Conservation (phyloP, 768 basidiomycete genomes). For the Melanogaster broomeanus region DNA sequence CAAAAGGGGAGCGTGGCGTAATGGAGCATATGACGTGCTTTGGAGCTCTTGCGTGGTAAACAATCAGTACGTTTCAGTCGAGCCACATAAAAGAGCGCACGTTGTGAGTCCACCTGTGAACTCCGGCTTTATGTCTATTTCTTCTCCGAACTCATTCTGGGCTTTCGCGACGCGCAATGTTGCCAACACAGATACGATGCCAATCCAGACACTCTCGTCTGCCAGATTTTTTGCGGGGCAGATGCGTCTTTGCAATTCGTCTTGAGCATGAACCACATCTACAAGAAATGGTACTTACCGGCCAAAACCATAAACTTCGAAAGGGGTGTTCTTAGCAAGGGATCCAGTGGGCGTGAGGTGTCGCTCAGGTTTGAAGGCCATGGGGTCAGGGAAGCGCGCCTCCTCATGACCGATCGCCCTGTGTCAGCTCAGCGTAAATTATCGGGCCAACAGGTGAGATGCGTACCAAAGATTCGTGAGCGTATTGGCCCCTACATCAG, state of each 20-base stretch:
- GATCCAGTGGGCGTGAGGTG: slow-evolving; percentile 38
- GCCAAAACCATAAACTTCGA: slow-evolving; percentile 23
- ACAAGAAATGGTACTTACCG: slow-evolving; percentile 15
- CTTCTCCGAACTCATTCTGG: slow-evolving; percentile 29
- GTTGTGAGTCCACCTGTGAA: slow-evolving; percentile 24
- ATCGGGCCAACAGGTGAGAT: neutral
- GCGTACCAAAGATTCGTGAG: slow-evolving; percentile 28
- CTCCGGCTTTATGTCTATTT: slow-evolving; percentile 24
- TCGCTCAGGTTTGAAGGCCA: slow-evolving; percentile 55
- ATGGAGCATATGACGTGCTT: slow-evolving; percentile 28
- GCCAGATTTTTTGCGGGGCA: slow-evolving; percentile 39
- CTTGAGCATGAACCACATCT: slow-evolving; percentile 1
- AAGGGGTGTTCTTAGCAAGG: slow-evolving; percentile 2
- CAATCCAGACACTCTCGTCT: slow-evolving; percentile 33
- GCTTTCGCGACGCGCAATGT: slow-evolving; percentile 28
- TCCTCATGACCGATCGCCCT: slow-evolving; percentile 55
- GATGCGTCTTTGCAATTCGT: slow-evolving; percentile 21
- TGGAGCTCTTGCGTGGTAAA: slow-evolving; percentile 15
- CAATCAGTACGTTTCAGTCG: neutral
- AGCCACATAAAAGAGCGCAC: slow-evolving; percentile 11
- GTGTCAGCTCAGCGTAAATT: neutral
- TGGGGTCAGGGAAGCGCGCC: slow-evolving; percentile 50
- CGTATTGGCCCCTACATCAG: slow-evolving; percentile 16
- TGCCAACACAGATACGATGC: slow-evolving; percentile 32
- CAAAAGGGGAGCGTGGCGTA: slow-evolving; percentile 11